Base-by-base conservation (phyloP, 2,329 filamentous ascomycete species). In the Ophiosphaerella korrae region DNA sequence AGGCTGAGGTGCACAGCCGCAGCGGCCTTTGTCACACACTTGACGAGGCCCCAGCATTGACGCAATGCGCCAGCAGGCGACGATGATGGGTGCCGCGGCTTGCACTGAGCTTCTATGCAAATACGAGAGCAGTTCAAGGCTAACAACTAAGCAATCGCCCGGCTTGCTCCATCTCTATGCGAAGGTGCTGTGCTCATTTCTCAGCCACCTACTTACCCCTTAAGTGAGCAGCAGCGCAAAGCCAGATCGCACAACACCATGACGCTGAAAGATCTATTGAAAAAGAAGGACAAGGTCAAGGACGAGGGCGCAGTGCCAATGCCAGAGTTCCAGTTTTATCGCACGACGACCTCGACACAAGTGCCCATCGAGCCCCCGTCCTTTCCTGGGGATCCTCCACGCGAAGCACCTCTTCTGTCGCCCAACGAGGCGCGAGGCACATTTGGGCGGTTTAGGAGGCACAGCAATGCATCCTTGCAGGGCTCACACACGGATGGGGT, bases 341-440 rank as follows among this genome's bases (percentile, higher is more conserved):
- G 92, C 55, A 88, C 90, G 58, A 93, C 96, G 68, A 96, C 92
- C 1, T 77, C 86, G 58, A 86, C 87, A 1, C 84, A 92, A 70
- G 91, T 97, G 72, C 78, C 88, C 59, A 90, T 96, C 70, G 80
- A 85, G 48, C 89, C 90, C 9, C 88, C 91, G 6, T 70, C 71
- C 45, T 81, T 80, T 60, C 75, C 75, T 12, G 78, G 77, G 49
- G 80, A 67, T 42, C 65, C 63, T 24, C 63, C 59, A 57, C 63
- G 67, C 63, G 57, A 66, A 57, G 55, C 53, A 34, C 63, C 62
- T 9, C 56, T 63, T 13, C 61, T 71, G n/a, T 63, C 65, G 13
- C 67, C 67, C 41, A 63, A 29, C 26, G 26, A 60, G 21, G 53
- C 66, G 41, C 59, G 62, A 9, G 63, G 63, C 37, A 58, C 57